phyloP scores from a whole-genome alignment of 768 basidiomycete species.

The Mycena polygramma region DNA sequence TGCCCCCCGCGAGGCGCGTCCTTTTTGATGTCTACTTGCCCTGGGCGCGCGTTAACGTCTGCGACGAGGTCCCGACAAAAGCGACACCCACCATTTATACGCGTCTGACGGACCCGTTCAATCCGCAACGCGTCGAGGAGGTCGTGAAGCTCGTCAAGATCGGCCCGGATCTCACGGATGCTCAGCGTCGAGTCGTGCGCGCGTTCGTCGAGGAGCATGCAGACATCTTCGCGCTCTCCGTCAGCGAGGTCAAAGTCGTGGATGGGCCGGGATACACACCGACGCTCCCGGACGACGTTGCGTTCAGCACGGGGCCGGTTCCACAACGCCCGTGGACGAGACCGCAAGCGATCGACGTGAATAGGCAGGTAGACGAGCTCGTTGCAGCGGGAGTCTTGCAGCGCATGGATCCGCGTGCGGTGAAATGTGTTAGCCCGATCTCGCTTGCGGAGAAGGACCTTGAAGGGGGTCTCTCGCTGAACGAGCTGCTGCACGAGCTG shows the following conservation, averaged over 20 bases:
- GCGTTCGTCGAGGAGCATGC: slow-evolving; percentile 47
- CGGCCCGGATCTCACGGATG: slow-evolving; percentile 46
- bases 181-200: slow-evolving; percentile 39
- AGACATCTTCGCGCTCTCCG: slow-evolving; percentile 53
- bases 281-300: slow-evolving; percentile 42
- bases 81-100: slow-evolving; percentile 35
- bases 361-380: background rate
- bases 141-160: slow-evolving; percentile 40
- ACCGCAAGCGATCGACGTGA: slow-evolving; percentile 3
- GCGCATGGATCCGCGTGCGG: background rate
- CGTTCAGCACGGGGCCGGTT: slow-evolving; percentile 41
- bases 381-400: slow-evolving; percentile 1
- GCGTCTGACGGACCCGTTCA: slow-evolving; percentile 40
- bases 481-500: background rate
- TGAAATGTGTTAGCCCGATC: slow-evolving; percentile 14
- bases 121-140: slow-evolving; percentile 34
- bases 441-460: slow-evolving; percentile 7
- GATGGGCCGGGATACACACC: slow-evolving; percentile 46
- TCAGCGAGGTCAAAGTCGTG: slow-evolving; percentile 51
- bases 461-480: background rate
- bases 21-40: background rate
- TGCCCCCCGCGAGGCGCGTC: slow-evolving; percentile 26
- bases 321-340: slow-evolving; percentile 30
- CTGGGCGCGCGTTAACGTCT: background rate
- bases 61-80: background rate